Base-by-base conservation (phyloP, 768 basidiomycete genomes). In the Pleurotus ostreatus region DNA sequence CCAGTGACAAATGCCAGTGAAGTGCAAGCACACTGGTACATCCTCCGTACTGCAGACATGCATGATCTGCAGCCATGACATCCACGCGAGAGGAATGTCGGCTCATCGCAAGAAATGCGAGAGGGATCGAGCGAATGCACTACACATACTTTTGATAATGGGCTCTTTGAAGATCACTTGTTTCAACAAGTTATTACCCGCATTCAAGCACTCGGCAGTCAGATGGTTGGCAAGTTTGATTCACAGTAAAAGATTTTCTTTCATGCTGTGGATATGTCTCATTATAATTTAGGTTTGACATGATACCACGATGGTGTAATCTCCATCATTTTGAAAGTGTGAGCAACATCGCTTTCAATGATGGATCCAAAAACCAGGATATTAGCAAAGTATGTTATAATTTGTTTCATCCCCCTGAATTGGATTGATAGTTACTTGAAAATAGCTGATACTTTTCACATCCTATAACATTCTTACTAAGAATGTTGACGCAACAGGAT, bases 131-230 rank as follows among this genome's bases (percentile, higher is more conserved):
- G 23, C 4, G 5, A 23, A 23, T 23, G 23, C 23, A 5, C 23
- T 23, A 5, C 23, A 23, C 78, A 79, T 58, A 62, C 57, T 7
- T 64, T 73, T 46, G 51, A 68, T 46, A 51, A 48, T 26, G 78
- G 76, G 1, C 26, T 74, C 2, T 69, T 65, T 51, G 61, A 68
- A 0, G 63, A 71, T 30, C 74, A 77, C 51, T 46, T 77, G 0
- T 64, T 65, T n/a, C 45, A 4, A 0, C 57, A 68, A 25, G 4
- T 74, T 6, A 65, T 69, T 57, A 39, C 38, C n/a, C 40, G 63
- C 23, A 30, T 71, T 1, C 53, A 57, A 1, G 52, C 23, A 4
- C 55, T 63, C 2, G 62, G 63, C 46, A 41, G 57, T 9, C 60
- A 63, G 72, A 74, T 61, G 22, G 66, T 53, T 56, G 41, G 12